Conservation (phyloP, 1,284 basidiomycete genomes). For the Bondarzewia mesenterica region DNA sequence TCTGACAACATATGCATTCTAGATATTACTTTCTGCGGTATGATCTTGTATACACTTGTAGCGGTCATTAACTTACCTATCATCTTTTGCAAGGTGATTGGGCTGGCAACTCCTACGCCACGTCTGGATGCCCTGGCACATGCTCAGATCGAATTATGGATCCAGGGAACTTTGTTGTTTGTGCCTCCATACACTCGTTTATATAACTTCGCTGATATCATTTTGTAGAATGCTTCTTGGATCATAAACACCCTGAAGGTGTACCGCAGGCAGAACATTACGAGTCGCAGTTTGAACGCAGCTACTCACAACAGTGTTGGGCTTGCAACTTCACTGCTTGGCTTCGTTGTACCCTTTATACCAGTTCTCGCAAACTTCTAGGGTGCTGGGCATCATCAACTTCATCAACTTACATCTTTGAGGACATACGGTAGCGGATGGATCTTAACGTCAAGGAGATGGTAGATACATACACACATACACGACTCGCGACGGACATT, state of each 20-base stretch:
- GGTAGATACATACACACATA: not conserved
- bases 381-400: too few relatives aligned
- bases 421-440: too few relatives aligned
- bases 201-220: slow-evolving; percentile 1
- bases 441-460: not conserved
- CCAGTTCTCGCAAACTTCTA: too few relatives aligned
- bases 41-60: slow-evolving; percentile 9
- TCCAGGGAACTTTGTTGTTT: slow-evolving; percentile 60
- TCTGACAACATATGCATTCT: slow-evolving; percentile 4
- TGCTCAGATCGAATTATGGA: slow-evolving; percentile 57
- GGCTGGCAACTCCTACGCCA: slow-evolving; percentile 72
- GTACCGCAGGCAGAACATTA: slow-evolving; percentile 23
- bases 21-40: slow-evolving; percentile 81
- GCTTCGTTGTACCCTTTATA: too few relatives aligned
- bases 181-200: slow-evolving; percentile 15
- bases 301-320: not conserved
- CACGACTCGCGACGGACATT: not conserved
- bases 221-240: slow-evolving; percentile 47
- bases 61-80: not conserved
- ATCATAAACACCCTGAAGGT: slow-evolving; percentile 49
- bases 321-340: not conserved
- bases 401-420: too few relatives aligned
- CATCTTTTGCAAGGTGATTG: slow-evolving; percentile 50
- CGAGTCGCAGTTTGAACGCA: not conserved
- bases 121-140: slow-evolving; percentile 67